Conservation (phyloP, 2,329 filamentous ascomycete species). For the Diaporthe amygdali region DNA sequence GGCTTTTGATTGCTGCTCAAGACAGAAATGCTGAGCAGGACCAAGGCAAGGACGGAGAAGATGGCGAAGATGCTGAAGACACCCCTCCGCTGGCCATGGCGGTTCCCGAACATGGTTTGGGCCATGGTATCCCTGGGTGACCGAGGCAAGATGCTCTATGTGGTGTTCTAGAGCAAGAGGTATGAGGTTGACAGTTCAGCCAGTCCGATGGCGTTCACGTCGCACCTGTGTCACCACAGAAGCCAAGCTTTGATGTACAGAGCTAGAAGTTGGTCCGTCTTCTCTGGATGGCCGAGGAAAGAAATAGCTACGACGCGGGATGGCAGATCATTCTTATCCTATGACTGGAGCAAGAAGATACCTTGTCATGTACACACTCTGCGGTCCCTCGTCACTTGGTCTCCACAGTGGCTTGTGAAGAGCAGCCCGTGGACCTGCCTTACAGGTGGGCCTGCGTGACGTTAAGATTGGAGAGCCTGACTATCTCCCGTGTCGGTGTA, state of each 20-base stretch:
- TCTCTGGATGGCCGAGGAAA: not conserved
- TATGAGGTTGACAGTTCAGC: not conserved
- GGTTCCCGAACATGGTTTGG: not conserved
- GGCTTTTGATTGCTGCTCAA: conserved; percentile 17
- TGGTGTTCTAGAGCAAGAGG: not conserved
- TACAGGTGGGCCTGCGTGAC: conserved; percentile 1
- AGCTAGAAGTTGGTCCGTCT: conserved; percentile 4
- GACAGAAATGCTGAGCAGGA: conserved; percentile 21
- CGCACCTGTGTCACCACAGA: not conserved
- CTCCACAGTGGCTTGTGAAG: not conserved
- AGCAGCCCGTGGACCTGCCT: not conserved
- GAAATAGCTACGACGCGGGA: not conserved
- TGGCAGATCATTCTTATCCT: conserved; percentile 2
- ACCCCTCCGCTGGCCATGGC: conserved; percentile 16
- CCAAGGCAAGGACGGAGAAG: conserved; percentile 20
- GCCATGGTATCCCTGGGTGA: conserved; percentile 14
- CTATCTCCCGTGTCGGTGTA: not conserved
- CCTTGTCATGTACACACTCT: not conserved
- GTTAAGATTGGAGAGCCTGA: conserved; percentile 7
- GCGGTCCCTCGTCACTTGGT: not conserved
- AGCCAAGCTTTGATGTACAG: conserved; percentile 12
- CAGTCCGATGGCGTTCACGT: not conserved
- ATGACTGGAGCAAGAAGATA: not conserved
- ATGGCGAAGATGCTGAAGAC: conserved; percentile 15
- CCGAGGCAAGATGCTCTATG: not conserved